Evolutionary conservation across 768 basidiomycete species (phyloP).

Genomic region (Agrocybe pediades): DNA sequence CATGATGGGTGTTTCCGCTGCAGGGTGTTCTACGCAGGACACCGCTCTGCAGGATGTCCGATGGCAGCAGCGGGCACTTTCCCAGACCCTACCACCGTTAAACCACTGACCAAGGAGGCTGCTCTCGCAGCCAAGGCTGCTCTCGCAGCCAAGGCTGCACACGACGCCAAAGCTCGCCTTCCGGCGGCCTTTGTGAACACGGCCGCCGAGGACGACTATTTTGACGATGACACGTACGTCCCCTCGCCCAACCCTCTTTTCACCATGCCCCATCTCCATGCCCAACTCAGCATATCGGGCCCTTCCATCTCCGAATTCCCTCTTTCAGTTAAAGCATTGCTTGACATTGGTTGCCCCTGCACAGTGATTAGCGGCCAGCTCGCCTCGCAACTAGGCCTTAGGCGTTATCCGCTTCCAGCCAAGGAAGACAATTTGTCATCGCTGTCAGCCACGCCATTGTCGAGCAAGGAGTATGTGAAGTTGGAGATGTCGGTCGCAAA

Average conservation of each 20-base stretch:
- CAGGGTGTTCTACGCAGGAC: constrained; percentile 13
- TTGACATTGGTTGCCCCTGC: constrained; percentile 21
- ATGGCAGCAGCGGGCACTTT: too few relatives aligned
- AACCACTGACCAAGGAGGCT: constrained; percentile 4
- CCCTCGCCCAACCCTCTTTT: too few relatives aligned
- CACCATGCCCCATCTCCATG: constrained; percentile 1
- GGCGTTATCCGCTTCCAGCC: constrained; percentile 12
- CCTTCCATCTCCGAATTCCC: neutral
- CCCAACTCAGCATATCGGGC: neutral
- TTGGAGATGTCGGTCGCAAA: constrained; percentile 11
- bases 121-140: neutral
- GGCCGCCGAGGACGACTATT: neutral
- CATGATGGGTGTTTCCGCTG: constrained; percentile 18
- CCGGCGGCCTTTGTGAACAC: too few relatives aligned
- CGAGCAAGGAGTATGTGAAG: constrained; percentile 21
- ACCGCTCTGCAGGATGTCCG: constrained; percentile 7
- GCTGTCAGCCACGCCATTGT: constrained; percentile 9
- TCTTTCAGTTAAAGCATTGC: constrained; percentile 14
- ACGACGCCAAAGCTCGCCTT: too few relatives aligned
- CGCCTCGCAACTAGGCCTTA: constrained; percentile 12
- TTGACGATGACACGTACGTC: constrained; percentile 1
- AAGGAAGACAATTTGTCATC: constrained; percentile 21
- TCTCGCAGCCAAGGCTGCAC: too few relatives aligned
- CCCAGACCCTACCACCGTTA: constrained; percentile 5
- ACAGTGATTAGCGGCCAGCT: constrained; percentile 21